Evolutionary conservation across 495 filamentous ascomycete genomes (phyloP), one percentile per base, ranked within the genome.

Genomic region (Monascus purpureus): DNA sequence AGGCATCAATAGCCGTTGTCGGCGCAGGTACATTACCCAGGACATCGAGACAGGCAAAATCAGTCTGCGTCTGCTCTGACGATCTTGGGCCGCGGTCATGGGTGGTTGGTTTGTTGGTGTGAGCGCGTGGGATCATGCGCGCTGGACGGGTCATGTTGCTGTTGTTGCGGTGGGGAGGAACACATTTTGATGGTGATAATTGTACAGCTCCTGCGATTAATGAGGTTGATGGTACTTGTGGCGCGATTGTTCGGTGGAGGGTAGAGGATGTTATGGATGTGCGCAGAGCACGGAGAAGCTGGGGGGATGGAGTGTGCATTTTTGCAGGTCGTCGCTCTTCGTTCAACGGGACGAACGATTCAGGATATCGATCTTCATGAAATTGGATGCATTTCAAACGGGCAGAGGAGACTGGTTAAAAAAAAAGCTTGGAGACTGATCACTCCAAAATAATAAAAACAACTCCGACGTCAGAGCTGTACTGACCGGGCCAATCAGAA

Each of bases 1-100:
- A 85, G 22, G 77, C 71, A 39, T 94, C 86, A n/a, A 97, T 70
- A 0, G 73, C 68, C 0, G 88, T 93, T 0, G 82, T 67, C 0
- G 90, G 90, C 3, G 72, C 58, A 0, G 85, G 77, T 6, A 77
- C 68, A 38, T 70, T 72, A n/a, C 72, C 76, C 6, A 95, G 68
- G 8, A 97, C 77, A 50, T 97, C 71, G 36, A 96, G 63, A 8
- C 59, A 54, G 9, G 46, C 56, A 40, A 95, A 82, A 57, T 93
- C 80, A 13, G 85, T 90, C 39, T 75, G 68, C 0, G 73, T 79
- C 27, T 67, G 57, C 59, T 80, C 75, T 18, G 55, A 51, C 22
- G 68, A 75, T 13, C 48, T 31, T 1, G 74, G 74, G 26, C 73
- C 75, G 30, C 75, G 72, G 52, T 77, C 68, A 32, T 49, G 61